Evolutionary conservation across 371 early-diverging fungal species (phyloP), one percentile per base, ranked within the genome.

Genomic region (Phascolomyces articulosus): DNA sequence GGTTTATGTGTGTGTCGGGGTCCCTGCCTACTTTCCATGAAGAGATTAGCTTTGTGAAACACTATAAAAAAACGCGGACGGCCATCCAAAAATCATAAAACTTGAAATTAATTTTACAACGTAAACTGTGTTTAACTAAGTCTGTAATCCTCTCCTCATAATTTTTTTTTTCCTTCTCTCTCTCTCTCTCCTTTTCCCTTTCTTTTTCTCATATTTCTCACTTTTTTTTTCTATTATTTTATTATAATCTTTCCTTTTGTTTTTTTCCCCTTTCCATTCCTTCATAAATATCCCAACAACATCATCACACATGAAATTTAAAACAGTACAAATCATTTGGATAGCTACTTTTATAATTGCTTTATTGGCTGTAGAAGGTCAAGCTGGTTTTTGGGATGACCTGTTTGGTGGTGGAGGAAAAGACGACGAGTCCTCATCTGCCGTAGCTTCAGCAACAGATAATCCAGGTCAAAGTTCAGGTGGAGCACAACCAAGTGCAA

Each of bases 361-460:
- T 16, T 49, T 69, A 15, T 29, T 64, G 6, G 60, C 69, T 10
- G 54, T 40, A n/a, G 47, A 60, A n/a, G 57, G 40, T 10, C 61
- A 69, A 41, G 69, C 62, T 11, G 48, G 68, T 16, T 20, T 67
- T 44, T 55, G 63, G 15, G 63, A 51, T 7, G 23, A 40, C 16
- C 38, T 51, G 23, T 55, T 61, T 57, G 58, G 63, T 7, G 62
- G 62, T 24, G 58, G 56, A 18, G 54, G 41, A 1, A 49, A 59
- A 6, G 21, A 40, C 2, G 21, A 40, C 2, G 34, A 60, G 16
- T 48, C 61, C 4, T 38, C 61, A 11, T 58, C 58, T 8, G 55
- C 59, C 13, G 38, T 34, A 58, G 55, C 61, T 11, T 55, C 51
- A 18, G 23, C 4, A 51, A 23, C 51, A 20, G 51, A 51, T 4